Evolutionary conservation across 1,284 basidiomycete species (phyloP), one percentile per base, ranked within the genome.

Genomic region (Exobasidium cylindrosporum): DNA sequence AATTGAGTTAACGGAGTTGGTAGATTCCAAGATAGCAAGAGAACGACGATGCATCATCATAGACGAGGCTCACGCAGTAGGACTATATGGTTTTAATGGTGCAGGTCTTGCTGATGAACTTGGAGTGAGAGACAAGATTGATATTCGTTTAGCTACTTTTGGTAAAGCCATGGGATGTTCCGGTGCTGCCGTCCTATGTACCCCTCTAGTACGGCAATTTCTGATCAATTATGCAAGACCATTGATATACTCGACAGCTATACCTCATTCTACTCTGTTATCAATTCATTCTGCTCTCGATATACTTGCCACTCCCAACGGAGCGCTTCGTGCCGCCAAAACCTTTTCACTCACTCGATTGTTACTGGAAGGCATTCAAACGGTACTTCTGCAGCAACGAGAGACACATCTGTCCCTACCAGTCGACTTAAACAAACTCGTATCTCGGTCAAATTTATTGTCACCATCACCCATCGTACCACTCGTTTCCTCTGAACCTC

Each of bases 141-240:
- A 65, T 21, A 64, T 74, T 11, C 65, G 74, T 11, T 62, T 78
- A 26, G 70, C 74, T 53, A 79, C 76, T 0, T 80, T 76, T 55
- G 76, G 76, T 21, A 76, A 81, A 52, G 61, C 76, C 28, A 68
- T 73, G 59, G 77, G 76, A 7, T 64, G 69, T 21, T 64, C 65
- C 3, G 77, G 26, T 32, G 94, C 92, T 45, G 88, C 91, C 1
- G 81, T 97, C 3, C 82, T 96, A 26, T 88, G 87, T 44, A 87
- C 84, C 17, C 83, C 85, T 1, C 82, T 91, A 1, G 84, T 92
- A 31, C 86, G 89, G 5, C 86, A 89, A 64, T 97, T 93, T 81
- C 83, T 97, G 23, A 83, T 96, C 76, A 97, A 97, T 79, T 97
- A 96, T 81, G 92, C 92, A 0, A 85, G 94, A 31, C 87, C 92